Base-by-base conservation (phyloP, 2,329 filamentous ascomycete species). In the Xylariales sp. region DNA sequence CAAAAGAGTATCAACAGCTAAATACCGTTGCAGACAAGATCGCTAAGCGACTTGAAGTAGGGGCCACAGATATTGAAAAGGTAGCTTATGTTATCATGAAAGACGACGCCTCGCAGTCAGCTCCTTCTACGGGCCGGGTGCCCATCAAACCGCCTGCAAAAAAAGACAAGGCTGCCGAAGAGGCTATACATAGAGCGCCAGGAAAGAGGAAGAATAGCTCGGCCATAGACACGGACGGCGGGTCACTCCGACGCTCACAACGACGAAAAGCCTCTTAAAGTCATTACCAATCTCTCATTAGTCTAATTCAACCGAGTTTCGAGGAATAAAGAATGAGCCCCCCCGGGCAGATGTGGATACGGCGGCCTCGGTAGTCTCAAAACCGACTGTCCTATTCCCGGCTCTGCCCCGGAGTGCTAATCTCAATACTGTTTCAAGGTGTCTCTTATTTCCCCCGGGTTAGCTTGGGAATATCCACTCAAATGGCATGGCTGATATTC, bases 21-120 rank as follows among this genome's bases (percentile, higher is more conserved):
- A 81, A 83, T 43, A 74, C 76, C 4, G 76, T 79, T 59, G 82
- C 84, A 0, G 76, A 78, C 12, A 72, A 74, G 28, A 70, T 91
- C 55, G 76, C 80, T 50, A 74, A 80, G 55, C 82, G 87, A 53
- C 80, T 92, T 7, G 79, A 77, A 4, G 86, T 89, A 0, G 82
- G 78, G 39, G 90, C 90, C 1, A 82, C 88, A 48, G 88, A 92
- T 41, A 80, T 91, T 5, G 92, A 94, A 78, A 90, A 86, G 76
- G 91, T 90, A 18, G 91, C 91, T 2, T 93, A 89, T 75, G 90
- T 92, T 9, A 76, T 92, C 57, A 86, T 92, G 75, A 88, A 81
- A 72, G 74, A 80, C 32, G 73, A 39, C 23, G 16, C 43, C 43
- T 34, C 61, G 41, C 56, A 70, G n/a, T 23, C 64, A 28, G 43